These are phyloP conservation scores for Colletotrichum eremochloae DNA, from an alignment of 2,329 filamentous ascomycete genomes.

Conservation along the genomic window DNA sequence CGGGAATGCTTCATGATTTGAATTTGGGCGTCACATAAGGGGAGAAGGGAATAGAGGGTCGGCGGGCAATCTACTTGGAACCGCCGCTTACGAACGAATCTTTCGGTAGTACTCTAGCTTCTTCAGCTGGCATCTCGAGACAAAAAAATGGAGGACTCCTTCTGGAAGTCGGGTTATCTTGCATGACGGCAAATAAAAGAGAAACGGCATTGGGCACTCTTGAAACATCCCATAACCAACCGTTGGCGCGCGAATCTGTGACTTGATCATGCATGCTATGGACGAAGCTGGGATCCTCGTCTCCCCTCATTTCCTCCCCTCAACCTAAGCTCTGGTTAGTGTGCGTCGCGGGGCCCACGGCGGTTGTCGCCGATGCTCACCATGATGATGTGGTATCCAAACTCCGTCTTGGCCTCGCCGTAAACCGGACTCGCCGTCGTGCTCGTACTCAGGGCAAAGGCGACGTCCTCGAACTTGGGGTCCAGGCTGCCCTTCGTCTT, in stretches of 20 bases:
- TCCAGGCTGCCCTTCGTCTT: conserved; percentile 77
- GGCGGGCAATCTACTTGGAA: conserved; percentile 31
- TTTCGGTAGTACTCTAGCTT: conserved; percentile 62
- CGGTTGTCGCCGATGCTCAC: conserved; percentile 56
- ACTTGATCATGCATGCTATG: not conserved
- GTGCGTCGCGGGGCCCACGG: not conserved
- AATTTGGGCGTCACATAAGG: conserved; percentile 49
- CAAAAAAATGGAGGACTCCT: conserved; percentile 52
- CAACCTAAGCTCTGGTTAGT: conserved; percentile 49
- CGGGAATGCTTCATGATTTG: conserved; percentile 45
- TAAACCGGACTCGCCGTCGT: conserved; percentile 74
- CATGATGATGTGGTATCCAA: conserved; percentile 87
- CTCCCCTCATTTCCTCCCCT: conserved; percentile 55
- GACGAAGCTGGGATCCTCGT: not conserved
- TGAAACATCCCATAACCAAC: conserved; percentile 24
- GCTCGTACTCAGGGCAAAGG: conserved; percentile 76
- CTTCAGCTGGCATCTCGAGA: conserved; percentile 59
- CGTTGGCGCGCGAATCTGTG: conserved; percentile 5
- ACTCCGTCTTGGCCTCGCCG: conserved; percentile 79
- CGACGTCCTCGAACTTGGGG: conserved; percentile 78
- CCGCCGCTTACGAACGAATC: conserved; percentile 45
- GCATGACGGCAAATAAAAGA: conserved; percentile 47
- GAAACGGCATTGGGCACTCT: conserved; percentile 42
- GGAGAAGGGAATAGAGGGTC: conserved; percentile 41
- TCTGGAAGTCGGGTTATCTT: conserved; percentile 51